Base-by-base conservation (phyloP, 257 asterid genomes). In the Datura wrightii region DNA sequence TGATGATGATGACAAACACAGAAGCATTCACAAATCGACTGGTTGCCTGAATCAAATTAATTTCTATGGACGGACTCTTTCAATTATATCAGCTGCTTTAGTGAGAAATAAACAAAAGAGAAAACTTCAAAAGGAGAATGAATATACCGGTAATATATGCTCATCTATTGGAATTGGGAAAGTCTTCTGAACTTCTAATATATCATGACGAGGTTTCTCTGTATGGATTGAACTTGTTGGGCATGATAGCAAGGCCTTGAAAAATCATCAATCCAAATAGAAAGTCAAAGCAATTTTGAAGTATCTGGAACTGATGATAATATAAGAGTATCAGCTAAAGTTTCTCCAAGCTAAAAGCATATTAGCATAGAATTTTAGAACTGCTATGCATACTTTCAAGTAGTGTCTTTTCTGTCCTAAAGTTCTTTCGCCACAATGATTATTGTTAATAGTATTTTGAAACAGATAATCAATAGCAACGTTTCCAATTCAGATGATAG, bases 221-320 rank as follows among this genome's bases (percentile, higher is more conserved):
- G 93, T 92, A 37, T 63, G 95, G 86, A 93, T 93, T 70, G 97
- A 93, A 91, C 88, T 92, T 87, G 95, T 93, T 80, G 97, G 97
- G 72, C 97, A 93, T 42, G 94, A 89, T 72, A 93, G 88, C 80
- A 93, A 86, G 86, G 97, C 97, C 96, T 74, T 83, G 86, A 85
- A 89, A 85, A 79, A 90, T 37, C 80, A 83, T 10, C 18, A 65
- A 54, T 69, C 54, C 58, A 60, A 41, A 80, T 39, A 56, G 84
- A 48, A 59, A 80, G 56, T 80, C 50, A 80, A 74, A 59, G 54
- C 41, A 52, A 59, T 19, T 16, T n/a, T 80, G 39, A 80, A 59
- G 24, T 42, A 80, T 48, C 56, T 74, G 59, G 81, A 74, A 24
- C 44, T 74, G 48, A 46, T 42, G 59, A 74, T 48, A 11, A 24